phyloP scores from a whole-genome alignment of 1,139 yeast species.

The Candida tetrigidarum region DNA sequence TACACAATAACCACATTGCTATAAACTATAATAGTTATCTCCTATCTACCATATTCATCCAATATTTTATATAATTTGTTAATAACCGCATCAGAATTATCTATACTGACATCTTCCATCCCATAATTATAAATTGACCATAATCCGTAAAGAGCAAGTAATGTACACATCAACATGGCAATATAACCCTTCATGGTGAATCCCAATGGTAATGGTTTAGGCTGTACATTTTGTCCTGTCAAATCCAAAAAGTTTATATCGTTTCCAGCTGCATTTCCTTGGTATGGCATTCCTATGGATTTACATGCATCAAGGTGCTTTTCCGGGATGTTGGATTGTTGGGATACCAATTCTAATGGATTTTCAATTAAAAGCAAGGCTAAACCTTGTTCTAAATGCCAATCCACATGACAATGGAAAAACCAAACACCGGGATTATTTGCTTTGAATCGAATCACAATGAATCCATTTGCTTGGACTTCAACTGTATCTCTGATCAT shows the following conservation, averaged over 20 bases:
- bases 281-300: slow-evolving; percentile 47
- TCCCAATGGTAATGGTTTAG: slow-evolving; percentile 70
- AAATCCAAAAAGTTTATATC: slow-evolving; percentile 67
- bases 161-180: slow-evolving; percentile 79
- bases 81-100: slow-evolving; percentile 57
- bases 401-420: slow-evolving; percentile 69
- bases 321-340: slow-evolving; percentile 52
- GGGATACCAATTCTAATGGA: slow-evolving; percentile 57
- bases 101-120: slow-evolving; percentile 64
- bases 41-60: slow-evolving; percentile 26
- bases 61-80: slow-evolving; percentile 52
- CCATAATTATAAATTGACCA: slow-evolving; percentile 81
- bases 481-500: slow-evolving; percentile 71
- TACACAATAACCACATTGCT: too few relatives aligned
- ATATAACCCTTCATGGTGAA: slow-evolving; percentile 91
- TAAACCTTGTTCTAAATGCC: slow-evolving; percentile 68
- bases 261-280: slow-evolving; percentile 91
- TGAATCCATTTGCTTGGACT: slow-evolving; percentile 69
- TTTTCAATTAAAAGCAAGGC: slow-evolving; percentile 56
- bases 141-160: slow-evolving; percentile 82
- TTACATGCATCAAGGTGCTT: slow-evolving; percentile 65
- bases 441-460: slow-evolving; percentile 60
- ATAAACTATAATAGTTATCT: too few relatives aligned
- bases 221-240: slow-evolving; percentile 73
- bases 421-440: slow-evolving; percentile 67